Percentiles rank a stretch among this genome's conserved stretches.
phyloP scores from a whole-genome alignment of 2,329 filamentous ascomycete genomes.

The Myriangium duriaei region DNA sequence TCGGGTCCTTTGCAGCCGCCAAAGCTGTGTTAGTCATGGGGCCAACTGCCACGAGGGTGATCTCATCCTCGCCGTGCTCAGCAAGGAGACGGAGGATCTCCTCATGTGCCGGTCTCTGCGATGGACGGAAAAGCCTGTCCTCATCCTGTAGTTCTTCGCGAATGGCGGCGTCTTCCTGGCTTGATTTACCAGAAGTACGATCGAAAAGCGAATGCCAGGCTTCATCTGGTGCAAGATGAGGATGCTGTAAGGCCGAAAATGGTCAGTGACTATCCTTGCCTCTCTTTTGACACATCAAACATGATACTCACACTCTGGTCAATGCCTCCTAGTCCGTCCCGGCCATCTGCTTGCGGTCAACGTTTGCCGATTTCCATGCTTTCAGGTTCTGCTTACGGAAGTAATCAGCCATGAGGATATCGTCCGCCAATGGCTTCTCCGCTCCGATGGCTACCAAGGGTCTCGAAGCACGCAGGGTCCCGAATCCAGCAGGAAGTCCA shows the following conservation, averaged over 20 bases:
- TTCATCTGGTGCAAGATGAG: conserved; percentile 34
- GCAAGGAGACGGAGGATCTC: conserved; percentile 80
- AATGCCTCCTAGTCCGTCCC: conserved; percentile 38
- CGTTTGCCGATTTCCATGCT: too few species aligned
- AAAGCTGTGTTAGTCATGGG: conserved; percentile 89
- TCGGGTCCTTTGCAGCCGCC: conserved; percentile 76
- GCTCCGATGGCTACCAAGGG: conserved; percentile 70
- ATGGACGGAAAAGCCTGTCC: conserved; percentile 57
- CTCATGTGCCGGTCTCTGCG: conserved; percentile 58
- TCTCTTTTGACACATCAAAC: background rate
- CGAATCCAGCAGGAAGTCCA: conserved; percentile 58
- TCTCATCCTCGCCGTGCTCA: conserved; percentile 68
- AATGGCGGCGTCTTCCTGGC: conserved; percentile 21
- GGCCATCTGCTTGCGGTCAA: conserved; percentile 27
- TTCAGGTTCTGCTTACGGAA: conserved; percentile 65
- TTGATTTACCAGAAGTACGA: conserved; percentile 18
- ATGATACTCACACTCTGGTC: conserved; percentile 28
- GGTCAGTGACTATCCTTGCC: background rate
- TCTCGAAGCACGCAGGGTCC: conserved; percentile 56
- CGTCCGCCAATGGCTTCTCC: conserved; percentile 71
- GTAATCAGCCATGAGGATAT: conserved; percentile 55
- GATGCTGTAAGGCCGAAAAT: conserved; percentile 29
- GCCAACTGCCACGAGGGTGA: conserved; percentile 82
- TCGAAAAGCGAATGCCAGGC: conserved; percentile 36
- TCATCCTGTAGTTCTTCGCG: conserved; percentile 25